phyloP scores from a whole-genome alignment of 2,329 filamentous ascomycete genomes.

The Annulohypoxylon truncatum region DNA sequence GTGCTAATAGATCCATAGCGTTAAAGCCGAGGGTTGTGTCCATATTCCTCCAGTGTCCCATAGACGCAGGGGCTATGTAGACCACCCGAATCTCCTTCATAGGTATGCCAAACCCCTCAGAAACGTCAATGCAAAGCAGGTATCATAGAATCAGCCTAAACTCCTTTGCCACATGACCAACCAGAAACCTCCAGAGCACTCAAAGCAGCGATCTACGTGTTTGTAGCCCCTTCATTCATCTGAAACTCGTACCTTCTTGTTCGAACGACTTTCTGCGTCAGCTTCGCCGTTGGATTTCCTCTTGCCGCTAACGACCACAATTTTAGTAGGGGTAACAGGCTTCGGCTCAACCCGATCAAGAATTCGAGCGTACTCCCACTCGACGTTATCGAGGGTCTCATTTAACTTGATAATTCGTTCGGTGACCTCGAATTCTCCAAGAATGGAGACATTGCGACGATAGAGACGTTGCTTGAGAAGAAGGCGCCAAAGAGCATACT shows the following conservation, averaged over 20 bases:
- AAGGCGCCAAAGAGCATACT: constrained; percentile 77
- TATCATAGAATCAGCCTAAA: constrained; percentile 44
- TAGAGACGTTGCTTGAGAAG: constrained; percentile 83
- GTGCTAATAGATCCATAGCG: neutral
- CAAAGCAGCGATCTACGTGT: constrained; percentile 28
- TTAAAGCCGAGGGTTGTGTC: neutral
- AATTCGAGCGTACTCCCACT: constrained; percentile 78
- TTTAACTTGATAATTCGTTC: constrained; percentile 80
- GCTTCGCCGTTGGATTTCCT: constrained; percentile 56
- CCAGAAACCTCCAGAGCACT: constrained; percentile 9
- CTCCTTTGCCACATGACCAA: constrained; percentile 28
- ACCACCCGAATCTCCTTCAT: neutral
- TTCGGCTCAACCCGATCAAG: constrained; percentile 55
- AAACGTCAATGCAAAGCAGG: constrained; percentile 43
- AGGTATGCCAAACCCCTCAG: neutral
- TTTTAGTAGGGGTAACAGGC: constrained; percentile 14
- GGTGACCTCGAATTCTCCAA: constrained; percentile 74
- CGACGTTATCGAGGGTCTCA: constrained; percentile 73
- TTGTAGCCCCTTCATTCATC: constrained; percentile 32
- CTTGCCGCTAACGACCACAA: constrained; percentile 54
- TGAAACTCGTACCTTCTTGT: constrained; percentile 61
- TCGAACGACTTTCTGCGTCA: constrained; percentile 44
- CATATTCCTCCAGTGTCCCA: neutral
- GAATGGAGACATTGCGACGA: constrained; percentile 76
- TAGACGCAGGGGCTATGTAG: neutral